These are phyloP conservation scores for Cordyceps fumosorosea DNA, from an alignment of 2,329 filamentous ascomycete species.

Conservation along the genomic window DNA sequence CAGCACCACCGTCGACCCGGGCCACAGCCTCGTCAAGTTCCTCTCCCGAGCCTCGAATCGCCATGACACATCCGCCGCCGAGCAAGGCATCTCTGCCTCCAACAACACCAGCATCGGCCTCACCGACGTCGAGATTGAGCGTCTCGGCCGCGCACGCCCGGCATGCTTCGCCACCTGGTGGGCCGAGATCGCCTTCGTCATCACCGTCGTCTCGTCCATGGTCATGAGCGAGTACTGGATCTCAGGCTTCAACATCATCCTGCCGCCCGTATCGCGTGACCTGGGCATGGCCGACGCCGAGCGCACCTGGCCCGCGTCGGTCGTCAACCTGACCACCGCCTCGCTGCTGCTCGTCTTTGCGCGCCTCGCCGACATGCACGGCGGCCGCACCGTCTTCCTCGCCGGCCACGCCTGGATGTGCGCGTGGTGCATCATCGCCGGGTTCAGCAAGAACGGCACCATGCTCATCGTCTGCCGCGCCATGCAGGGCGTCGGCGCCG, in stretches of 20 bases:
- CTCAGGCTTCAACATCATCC: slow-evolving; percentile 67
- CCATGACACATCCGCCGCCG: not conserved
- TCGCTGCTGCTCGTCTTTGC: slow-evolving; percentile 58
- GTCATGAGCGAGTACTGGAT: slow-evolving; percentile 68
- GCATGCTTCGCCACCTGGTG: slow-evolving; percentile 43
- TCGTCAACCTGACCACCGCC: slow-evolving; percentile 52
- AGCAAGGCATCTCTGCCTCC: not conserved
- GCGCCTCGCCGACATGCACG: slow-evolving; percentile 55
- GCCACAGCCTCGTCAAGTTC: not conserved
- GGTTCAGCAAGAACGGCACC: slow-evolving; percentile 59
- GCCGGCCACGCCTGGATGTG: slow-evolving; percentile 57
- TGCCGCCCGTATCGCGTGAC: slow-evolving; percentile 56
- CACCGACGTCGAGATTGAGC: slow-evolving; percentile 41
- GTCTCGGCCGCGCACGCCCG: slow-evolving; percentile 56
- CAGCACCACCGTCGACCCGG: not conserved
- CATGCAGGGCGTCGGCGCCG: slow-evolving; percentile 65
- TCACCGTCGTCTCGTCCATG: slow-evolving; percentile 56
- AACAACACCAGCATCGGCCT: slow-evolving; percentile 8
- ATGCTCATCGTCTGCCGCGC: slow-evolving; percentile 71
- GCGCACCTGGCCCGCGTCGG: slow-evolving; percentile 58
- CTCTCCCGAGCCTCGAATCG: not conserved
- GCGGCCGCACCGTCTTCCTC: slow-evolving; percentile 55
- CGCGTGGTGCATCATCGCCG: slow-evolving; percentile 62
- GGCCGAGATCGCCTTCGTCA: slow-evolving; percentile 57
- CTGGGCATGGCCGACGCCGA: slow-evolving; percentile 57